Conservation (phyloP, 768 basidiomycete genomes). For the Podaxis sp. region DNA sequence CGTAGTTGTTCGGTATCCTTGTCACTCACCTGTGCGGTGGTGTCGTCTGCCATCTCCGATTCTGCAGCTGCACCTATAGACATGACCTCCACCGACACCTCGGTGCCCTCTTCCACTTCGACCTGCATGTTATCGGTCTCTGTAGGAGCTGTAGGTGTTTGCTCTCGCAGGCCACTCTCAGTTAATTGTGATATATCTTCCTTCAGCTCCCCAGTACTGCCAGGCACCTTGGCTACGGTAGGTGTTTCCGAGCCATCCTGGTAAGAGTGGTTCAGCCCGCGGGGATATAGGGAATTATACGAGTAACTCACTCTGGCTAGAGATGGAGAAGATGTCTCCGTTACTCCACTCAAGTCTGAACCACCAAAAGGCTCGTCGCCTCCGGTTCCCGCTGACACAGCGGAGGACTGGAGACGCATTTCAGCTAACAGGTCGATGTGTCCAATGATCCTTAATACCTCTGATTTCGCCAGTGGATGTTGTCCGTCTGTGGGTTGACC, state of each 20-base stretch:
- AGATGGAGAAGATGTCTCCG: slow-evolving; percentile 28
- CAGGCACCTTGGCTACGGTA: neutral
- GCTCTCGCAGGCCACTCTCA: neutral
- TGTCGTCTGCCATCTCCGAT: slow-evolving; percentile 6
- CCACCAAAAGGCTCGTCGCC: slow-evolving; percentile 27
- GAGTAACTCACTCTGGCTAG: slow-evolving; percentile 21
- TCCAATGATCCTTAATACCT: neutral
- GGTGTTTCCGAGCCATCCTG: slow-evolving; percentile 7
- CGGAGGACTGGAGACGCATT: neutral
- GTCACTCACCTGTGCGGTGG: slow-evolving; percentile 4
- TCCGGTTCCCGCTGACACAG: slow-evolving; percentile 12
- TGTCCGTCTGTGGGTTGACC: slow-evolving; percentile 15
- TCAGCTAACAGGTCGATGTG: neutral
- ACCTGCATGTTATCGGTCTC: neutral
- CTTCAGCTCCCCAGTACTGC: neutral
- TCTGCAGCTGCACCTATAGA: neutral
- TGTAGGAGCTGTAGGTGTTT: neutral
- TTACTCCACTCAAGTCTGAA: slow-evolving; percentile 35
- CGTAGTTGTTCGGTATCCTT: slow-evolving; percentile 11
- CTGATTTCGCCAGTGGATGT: neutral
- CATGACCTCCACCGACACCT: neutral
- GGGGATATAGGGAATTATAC: neutral
- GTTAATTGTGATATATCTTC: neutral
- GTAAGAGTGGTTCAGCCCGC: neutral
- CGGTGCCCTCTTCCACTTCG: neutral